Evolutionary conservation across 2,329 filamentous ascomycete species (phyloP), one percentile per base, ranked within the genome.

Genomic region (Trichoderma sp.): DNA sequence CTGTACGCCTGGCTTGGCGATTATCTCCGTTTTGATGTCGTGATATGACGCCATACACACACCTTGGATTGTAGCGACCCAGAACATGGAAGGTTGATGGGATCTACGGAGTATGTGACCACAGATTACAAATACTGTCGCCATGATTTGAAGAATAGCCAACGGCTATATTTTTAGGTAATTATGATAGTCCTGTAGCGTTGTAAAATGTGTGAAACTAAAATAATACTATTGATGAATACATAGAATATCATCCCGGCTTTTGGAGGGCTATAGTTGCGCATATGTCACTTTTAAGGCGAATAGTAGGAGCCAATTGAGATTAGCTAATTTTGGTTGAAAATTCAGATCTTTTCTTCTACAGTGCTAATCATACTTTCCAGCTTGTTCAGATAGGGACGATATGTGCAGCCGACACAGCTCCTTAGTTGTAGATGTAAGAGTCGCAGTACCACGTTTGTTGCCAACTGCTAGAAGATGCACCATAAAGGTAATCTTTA

Each of bases 11-110:
- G 60, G n/a, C 50, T 54, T 54, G 10, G 50, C 35, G 52, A 52
- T n/a, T 17, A 17, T 35, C 25, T 37, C 22, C 17, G 35, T 32
- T 64, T 34, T 25, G 25, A 64, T 64, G 60, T 64, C 60, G 60
- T 64, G 60, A 64, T 64, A 64, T 64, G 60, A 37, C 60, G 60
- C 50, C 60, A 64, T 64, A 22, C 60, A 54, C 39, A 48, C 60
- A 64, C 60, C 50, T 64, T 45, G 17, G 50, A 34, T 27, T 32
- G 27, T 34, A 35, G 22, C 60, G 25, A 54, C 42, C 54, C n/a
- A 48, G 2, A 13, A 48, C 19, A 48, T 2, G 22, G 22, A 48
- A 48, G 42, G 52, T 22, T 54, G 52, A 54, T 54, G 19, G 52
- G 52, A 15, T 32, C 42, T 19, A 54, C 34, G 5, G n/a, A 19